Base-by-base conservation (phyloP, 2,329 filamentous ascomycete species). In the Bipolaris bicolor region DNA sequence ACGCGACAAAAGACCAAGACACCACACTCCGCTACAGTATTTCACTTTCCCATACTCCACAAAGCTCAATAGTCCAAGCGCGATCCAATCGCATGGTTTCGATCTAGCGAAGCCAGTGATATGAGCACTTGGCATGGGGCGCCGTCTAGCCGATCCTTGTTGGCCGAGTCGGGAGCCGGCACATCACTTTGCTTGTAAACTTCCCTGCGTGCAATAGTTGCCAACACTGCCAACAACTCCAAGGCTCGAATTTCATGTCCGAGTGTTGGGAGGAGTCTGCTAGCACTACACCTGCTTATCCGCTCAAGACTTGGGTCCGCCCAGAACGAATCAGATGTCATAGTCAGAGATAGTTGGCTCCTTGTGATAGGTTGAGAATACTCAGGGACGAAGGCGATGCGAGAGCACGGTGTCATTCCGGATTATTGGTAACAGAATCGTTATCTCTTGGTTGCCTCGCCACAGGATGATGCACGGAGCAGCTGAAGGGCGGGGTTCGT, bases 81-180 rank as follows among this genome's bases (percentile, higher is more conserved):
- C 22, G 3, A 31, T 37, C 50, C 58, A 66, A 62, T 58, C 5
- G 39, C 11, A 18, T 7, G 6, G 16, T 3, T 11, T 31, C 22
- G 22, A 45, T 16, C 34, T 18, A 31, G 52, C 41, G 37, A 48
- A 47, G 15, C 44, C 36, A 39, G 48, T 33, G 54, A 53, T 53
- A 37, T 20, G n/a, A 22, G 18, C 15, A n/a, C 54, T 57, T 53
- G 54, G 49, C 49, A 48, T 3, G 29, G n/a, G 16, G 44, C 15
- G 49, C 54, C 49, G 49, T 43, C 55, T 52, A 48, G 49, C 61
- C 58, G 63, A 65, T 48, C 54, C 47, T 45, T 48, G 57, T 41
- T 49, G 15, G 49, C 43, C 64, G 40, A 68, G 66, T 44, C 64
- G 66, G 66, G 60, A 66, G 43, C 61, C 66, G 66, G 66, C 64